Evolutionary conservation across 192 early-diverging fungal genomes (phyloP), one percentile per base, ranked within the genome.

Genomic region (Geosiphon pyriformis): DNA sequence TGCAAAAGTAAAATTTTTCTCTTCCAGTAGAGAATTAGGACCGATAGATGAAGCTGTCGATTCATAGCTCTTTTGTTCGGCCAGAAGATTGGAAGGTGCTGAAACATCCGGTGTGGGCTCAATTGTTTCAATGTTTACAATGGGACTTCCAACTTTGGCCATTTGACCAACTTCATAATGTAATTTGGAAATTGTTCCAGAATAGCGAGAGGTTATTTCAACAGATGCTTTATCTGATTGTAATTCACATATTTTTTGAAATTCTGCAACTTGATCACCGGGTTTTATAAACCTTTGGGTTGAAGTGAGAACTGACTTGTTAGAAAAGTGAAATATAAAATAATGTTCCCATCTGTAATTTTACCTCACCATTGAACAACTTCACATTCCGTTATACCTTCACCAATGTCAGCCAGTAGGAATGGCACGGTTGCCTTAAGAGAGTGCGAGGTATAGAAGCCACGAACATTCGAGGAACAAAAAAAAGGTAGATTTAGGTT

Each of bases 141-240:
- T 81, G 7, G 94, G 91, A 12, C 78, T 74, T 23, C 96, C 96
- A 18, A 98, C 96, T 70, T 80, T 86, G 20, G 96, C 96, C 78
- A 98, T 91, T 35, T 93, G 92, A 63, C 91, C 90, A 25, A 85
- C 82, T 35, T 83, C 78, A 75, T 96, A 89, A 74, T 95, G 75
- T 3, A 98, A 79, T 64, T 91, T 87, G 18, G 70, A 79, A 49
- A 98, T 80, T 17, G 78, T 81, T 47, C 96, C 96, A 63, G 94
- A 90, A 70, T 86, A 98, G 7, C 96, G 85, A 23, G 94, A 96
- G 22, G 96, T 93, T 76, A 98, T 97, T 76, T 98, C 94, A 8
- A 95, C 96, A n/a, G 96, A 89, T 10, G 96, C 96, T 81, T 98
- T 98, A 77, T 98, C 96, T 12, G 92, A 94, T 61, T 96, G 95